Base-by-base conservation (phyloP, 129 eudicot species). In the Escallonia rubra region DNA sequence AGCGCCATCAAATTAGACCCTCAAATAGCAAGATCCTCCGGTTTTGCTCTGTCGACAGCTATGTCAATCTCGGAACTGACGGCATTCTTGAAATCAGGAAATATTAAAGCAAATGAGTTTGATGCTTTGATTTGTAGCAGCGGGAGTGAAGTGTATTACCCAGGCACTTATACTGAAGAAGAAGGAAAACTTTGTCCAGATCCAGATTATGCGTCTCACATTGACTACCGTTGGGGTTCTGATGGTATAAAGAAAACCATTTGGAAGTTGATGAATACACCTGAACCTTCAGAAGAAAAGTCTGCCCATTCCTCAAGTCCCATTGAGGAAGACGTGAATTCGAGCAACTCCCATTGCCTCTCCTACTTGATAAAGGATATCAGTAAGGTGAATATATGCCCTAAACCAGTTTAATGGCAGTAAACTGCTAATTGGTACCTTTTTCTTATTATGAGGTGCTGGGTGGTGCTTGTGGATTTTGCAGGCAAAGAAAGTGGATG, bases 171-270 rank as follows among this genome's bases (percentile, higher is more conserved):
- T 46, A 44, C 67, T 8, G 95, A 87, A 69, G 90, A 82, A 70
- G 83, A 72, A 50, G 96, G 88, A 51, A 86, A 78, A 65, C 76
- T 77, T 45, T 59, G 57, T 55, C 83, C 90, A 2, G 96, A 91
- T 71, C 85, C 87, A 0, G 96, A 91, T 79, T 88, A 91, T 63
- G 73, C 86, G 7, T 66, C 86, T 16, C 97, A 91, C 69, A 83
- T 88, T 46, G 97, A 91, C 34, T 86, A 85, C 38, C 81, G 97
- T n/a, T 91, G 97, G 97, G 97, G 97, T 61, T 74, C 74, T 16
- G 95, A 86, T 61, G 97, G 97, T 9, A 60, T 91, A 14, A 88
- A 78, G 74, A 91, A 79, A 72, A 91, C 97, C 14, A 73, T 85
- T 65, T 83, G 83, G 85, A 88, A 81, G 72, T 63, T 91, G 64